A percentile compares a stretch with the other conserved stretches of the same genome.
Evolutionary conservation across 257 asterid genomes (phyloP).

Genomic region (Solanum megistacrolobum): DNA sequence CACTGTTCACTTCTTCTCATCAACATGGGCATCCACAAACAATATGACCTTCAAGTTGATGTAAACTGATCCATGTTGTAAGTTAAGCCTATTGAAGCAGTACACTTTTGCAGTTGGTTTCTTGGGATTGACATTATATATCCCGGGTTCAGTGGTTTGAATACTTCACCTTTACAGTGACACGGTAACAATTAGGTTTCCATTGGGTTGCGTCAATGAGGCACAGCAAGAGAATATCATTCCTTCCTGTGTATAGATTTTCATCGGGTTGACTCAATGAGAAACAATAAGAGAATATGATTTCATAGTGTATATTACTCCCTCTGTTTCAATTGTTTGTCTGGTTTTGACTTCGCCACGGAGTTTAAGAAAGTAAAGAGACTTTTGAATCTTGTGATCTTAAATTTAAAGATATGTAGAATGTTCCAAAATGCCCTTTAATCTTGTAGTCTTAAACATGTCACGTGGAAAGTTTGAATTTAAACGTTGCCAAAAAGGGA

Average conservation of each 20-base stretch:
- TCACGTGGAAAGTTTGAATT: background rate
- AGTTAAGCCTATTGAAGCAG: background rate
- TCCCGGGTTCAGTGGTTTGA: background rate
- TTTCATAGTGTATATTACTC: background rate
- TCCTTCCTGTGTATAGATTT: background rate
- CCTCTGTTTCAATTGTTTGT: background rate
- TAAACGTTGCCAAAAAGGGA: background rate
- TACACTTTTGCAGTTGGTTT: background rate
- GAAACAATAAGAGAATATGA: background rate
- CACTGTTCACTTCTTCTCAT: background rate
- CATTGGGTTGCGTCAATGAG: background rate
- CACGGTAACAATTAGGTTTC: too few species aligned
- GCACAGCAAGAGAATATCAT: background rate
- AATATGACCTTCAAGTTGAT: background rate
- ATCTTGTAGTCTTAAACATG: background rate
- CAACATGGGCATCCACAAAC: background rate
- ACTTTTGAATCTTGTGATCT: background rate
- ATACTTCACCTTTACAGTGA: background rate
- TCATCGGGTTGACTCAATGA: background rate
- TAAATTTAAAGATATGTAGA: background rate
- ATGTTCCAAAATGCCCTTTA: background rate
- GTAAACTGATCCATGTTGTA: background rate
- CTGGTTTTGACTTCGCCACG: background rate
- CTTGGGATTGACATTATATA: background rate
- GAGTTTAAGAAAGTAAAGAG: background rate